phyloP scores from a whole-genome alignment of 805 yeast species.

The Starmerella apicola region DNA sequence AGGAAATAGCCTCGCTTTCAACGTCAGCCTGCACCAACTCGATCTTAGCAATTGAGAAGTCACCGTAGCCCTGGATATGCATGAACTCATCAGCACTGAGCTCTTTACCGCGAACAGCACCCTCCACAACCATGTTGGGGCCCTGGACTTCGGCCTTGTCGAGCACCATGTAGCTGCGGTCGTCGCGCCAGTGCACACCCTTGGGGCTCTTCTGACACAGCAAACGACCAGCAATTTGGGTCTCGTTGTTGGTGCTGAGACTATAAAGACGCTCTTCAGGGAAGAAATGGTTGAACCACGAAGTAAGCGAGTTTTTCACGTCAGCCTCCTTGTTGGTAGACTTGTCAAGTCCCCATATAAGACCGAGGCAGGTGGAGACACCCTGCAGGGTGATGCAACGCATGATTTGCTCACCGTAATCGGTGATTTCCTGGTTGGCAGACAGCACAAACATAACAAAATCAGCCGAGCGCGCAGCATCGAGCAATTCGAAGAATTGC shows the following conservation, averaged over 20 bases:
- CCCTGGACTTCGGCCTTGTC: conserved; percentile 41
- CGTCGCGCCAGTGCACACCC: conserved; percentile 80
- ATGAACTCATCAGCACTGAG: conserved; percentile 65
- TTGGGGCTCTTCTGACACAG: conserved; percentile 81
- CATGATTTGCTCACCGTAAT: conserved; percentile 76
- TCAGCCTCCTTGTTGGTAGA: conserved; percentile 59
- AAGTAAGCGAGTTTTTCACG: conserved; percentile 47
- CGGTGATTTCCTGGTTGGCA: conserved; percentile 72
- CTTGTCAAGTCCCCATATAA: conserved; percentile 57
- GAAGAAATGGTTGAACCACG: conserved; percentile 62
- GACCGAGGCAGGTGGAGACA: conserved; percentile 68
- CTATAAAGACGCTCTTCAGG: conserved; percentile 70
- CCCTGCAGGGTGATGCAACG: conserved; percentile 89
- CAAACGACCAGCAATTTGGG: conserved; percentile 57
- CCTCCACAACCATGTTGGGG: conserved; percentile 51
- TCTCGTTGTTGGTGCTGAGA: conserved; percentile 55
- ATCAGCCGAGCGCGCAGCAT: conserved; percentile 82
- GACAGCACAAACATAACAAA: conserved; percentile 82
- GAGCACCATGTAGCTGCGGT: conserved; percentile 78
- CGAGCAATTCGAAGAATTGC: conserved; percentile 58
- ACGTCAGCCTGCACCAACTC: conserved; percentile 9
- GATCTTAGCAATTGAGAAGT: conserved; percentile 60
- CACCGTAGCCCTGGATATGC: conserved; percentile 84
- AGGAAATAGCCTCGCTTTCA: conserved; percentile 2
- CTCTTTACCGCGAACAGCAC: conserved; percentile 65